phyloP scores from a whole-genome alignment of 345 rosid genomes.

The Dipteronia sinensis region DNA sequence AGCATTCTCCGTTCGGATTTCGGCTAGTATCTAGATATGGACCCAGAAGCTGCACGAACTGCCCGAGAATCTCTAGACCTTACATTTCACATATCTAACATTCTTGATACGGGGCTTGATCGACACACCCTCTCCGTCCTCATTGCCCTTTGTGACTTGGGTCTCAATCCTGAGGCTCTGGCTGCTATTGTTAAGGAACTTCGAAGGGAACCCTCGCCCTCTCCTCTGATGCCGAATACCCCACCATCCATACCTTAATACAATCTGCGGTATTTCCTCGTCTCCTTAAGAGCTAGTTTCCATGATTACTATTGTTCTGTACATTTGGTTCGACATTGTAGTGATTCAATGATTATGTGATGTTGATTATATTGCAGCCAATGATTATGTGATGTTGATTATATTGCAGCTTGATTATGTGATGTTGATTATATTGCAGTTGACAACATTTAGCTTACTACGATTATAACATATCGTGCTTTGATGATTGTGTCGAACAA shows the following conservation, averaged over 20 bases:
- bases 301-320: no score
- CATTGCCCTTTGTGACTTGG: conserved; percentile 53
- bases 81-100: conserved; percentile 55
- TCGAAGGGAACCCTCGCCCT: conserved; percentile 31
- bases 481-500: no score
- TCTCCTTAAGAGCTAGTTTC: no score
- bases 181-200: conserved; percentile 53
- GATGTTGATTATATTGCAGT: no score
- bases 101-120: conserved; percentile 54
- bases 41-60: conserved; percentile 47
- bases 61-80: conserved; percentile 52
- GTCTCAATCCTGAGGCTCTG: conserved; percentile 52
- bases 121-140: conserved; percentile 55
- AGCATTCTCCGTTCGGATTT: no score
- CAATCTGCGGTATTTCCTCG: no score
- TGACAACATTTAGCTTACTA: no score
- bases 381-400: no score
- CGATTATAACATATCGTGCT: no score
- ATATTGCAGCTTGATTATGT: no score
- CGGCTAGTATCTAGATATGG: conserved; percentile 32
- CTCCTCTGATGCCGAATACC: not conserved
- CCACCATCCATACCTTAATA: not conserved
- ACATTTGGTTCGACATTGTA: not conserved
- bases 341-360: not conserved
- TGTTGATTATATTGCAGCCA: no score